Conservation (phyloP, 768 basidiomycete genomes). For the Hemileccinum impolitum region DNA sequence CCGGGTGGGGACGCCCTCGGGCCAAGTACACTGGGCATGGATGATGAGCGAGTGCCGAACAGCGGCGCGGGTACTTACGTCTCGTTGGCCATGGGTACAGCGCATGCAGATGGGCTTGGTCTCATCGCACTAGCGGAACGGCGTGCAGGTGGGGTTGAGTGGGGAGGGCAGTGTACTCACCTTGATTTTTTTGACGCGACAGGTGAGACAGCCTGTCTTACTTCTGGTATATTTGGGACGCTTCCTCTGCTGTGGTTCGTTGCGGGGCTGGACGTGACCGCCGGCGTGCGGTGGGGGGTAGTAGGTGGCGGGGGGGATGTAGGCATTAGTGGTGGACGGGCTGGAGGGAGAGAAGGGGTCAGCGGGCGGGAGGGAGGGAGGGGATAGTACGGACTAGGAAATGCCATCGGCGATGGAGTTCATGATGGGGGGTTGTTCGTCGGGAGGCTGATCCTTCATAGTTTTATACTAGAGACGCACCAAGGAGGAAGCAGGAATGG, state of each 20-base stretch:
- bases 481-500: slow-evolving; percentile 32
- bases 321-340: slow-evolving; percentile 37
- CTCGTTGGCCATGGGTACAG: slow-evolving; percentile 81
- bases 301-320: slow-evolving; percentile 41
- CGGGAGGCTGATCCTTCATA: slow-evolving; percentile 41
- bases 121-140: slow-evolving; percentile 73
- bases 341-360: slow-evolving; percentile 26
- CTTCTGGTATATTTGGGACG: slow-evolving; percentile 92
- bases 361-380: slow-evolving; percentile 9
- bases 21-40: slow-evolving; percentile 70
- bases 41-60: slow-evolving; percentile 12
- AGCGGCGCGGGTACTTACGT: slow-evolving; percentile 43
- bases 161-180: slow-evolving; percentile 38
- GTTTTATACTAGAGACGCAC: slow-evolving; percentile 44
- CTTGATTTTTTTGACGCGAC: slow-evolving; percentile 94
- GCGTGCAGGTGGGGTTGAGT: slow-evolving; percentile 1
- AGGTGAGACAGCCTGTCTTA: slow-evolving; percentile 93
- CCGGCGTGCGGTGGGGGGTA: slow-evolving; percentile 31
- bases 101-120: slow-evolving; percentile 83
- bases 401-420: slow-evolving; percentile 50
- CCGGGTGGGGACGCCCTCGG: slow-evolving; percentile 69
- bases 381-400: slow-evolving; percentile 46
- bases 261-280: slow-evolving; percentile 43
- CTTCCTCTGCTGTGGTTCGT: slow-evolving; percentile 60
- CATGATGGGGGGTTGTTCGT: slow-evolving; percentile 37